phyloP scores from a whole-genome alignment of 352 stramenopile genomes.

The Globisporangium mamillatum region DNA sequence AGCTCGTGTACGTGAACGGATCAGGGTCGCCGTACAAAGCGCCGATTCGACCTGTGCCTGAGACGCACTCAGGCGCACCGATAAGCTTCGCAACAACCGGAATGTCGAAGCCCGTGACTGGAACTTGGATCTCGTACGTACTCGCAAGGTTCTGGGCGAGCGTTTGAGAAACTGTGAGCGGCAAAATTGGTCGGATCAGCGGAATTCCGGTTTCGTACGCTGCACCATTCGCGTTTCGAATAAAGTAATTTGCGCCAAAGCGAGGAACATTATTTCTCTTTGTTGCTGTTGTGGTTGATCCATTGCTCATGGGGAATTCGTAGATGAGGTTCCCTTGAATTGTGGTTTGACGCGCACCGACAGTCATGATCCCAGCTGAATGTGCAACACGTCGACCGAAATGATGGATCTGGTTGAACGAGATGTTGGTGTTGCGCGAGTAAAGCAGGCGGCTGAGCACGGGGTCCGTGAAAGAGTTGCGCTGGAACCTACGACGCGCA shows the following conservation, averaged over 20 bases:
- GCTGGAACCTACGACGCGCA: slow-evolving; percentile 24
- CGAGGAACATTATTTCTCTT: neutral
- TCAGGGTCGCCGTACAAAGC: slow-evolving; percentile 45
- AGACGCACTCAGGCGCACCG: slow-evolving; percentile 54
- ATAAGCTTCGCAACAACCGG: slow-evolving; percentile 68
- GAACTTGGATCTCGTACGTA: slow-evolving; percentile 36
- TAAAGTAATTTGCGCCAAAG: slow-evolving; percentile 28
- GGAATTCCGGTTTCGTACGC: slow-evolving; percentile 22
- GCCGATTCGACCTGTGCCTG: slow-evolving; percentile 44
- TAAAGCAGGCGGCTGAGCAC: slow-evolving; percentile 44
- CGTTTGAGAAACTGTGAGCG: slow-evolving; percentile 22
- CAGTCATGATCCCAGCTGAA: slow-evolving; percentile 52
- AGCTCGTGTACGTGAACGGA: slow-evolving; percentile 54
- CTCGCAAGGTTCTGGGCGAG: slow-evolving; percentile 30
- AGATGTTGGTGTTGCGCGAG: slow-evolving; percentile 44
- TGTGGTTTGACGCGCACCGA: slow-evolving; percentile 42
- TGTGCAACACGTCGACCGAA: slow-evolving; percentile 50
- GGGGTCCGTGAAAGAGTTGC: slow-evolving; percentile 34
- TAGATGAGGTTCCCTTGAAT: slow-evolving; percentile 65
- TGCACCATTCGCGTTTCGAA: slow-evolving; percentile 46
- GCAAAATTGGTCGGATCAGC: slow-evolving; percentile 30
- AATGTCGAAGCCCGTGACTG: slow-evolving; percentile 51
- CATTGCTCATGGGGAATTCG: slow-evolving; percentile 24
- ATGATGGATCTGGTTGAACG: slow-evolving; percentile 77
- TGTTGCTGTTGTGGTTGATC: neutral